A percentile compares a stretch with the other conserved stretches of the same genome.
Evolutionary conservation across 1,139 yeast genomes (phyloP).

Genomic region (Diutina pseudorugosa): DNA sequence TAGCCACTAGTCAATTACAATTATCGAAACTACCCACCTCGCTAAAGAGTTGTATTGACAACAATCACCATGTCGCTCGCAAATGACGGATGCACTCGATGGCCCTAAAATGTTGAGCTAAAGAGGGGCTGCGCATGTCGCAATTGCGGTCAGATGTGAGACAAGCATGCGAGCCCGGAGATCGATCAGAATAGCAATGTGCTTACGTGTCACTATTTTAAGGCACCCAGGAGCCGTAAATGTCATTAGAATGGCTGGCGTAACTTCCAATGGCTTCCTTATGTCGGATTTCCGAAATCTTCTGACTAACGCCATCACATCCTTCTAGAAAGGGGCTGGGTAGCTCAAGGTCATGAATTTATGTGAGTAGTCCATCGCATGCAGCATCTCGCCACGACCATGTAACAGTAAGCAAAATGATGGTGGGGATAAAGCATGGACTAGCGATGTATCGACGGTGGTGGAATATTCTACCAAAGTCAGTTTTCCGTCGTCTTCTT

Average conservation of each 20-base stretch:
- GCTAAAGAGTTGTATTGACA: no score
- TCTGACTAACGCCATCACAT: not conserved
- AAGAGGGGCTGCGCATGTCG: not conserved
- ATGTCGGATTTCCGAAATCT: not conserved
- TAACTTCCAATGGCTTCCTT: not conserved
- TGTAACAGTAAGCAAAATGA: not conserved
- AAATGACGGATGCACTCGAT: not conserved
- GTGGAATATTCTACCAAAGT: not conserved
- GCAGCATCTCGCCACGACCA: not conserved
- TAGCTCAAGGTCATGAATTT: not conserved
- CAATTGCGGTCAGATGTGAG: not conserved
- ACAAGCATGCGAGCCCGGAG: not conserved
- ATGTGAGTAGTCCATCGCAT: not conserved
- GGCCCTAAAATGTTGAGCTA: not conserved
- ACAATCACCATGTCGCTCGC: no score
- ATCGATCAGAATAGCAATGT: not conserved
- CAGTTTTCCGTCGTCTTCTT: no score
- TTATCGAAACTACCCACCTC: not conserved
- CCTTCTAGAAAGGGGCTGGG: not conserved
- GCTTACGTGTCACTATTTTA: not conserved
- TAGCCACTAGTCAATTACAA: not conserved
- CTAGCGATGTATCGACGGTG: not conserved
- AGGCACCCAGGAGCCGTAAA: not conserved
- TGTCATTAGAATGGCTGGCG: not conserved
- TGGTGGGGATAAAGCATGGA: not conserved